A percentile compares a stretch with the other conserved stretches of the same genome.
phyloP scores from a whole-genome alignment of 148 eudicot species.

The Chenopodium quinoa region DNA sequence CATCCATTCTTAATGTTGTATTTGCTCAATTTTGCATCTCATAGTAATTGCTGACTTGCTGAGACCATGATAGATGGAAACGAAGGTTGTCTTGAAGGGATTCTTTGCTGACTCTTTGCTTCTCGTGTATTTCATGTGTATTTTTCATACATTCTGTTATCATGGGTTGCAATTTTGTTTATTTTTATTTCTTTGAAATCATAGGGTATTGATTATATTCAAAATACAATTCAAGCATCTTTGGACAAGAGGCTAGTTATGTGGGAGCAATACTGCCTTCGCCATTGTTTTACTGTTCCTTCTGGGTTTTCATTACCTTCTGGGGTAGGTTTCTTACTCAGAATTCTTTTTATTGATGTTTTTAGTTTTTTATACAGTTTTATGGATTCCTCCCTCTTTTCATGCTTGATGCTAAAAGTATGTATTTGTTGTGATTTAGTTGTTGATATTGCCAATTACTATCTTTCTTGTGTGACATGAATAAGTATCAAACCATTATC shows the following conservation, averaged over 20 bases:
- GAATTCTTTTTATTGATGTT: neutral
- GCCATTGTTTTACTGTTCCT: constrained; percentile 63
- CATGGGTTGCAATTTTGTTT: neutral
- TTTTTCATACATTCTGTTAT: neutral
- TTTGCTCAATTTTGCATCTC: neutral
- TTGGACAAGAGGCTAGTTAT: constrained; percentile 51
- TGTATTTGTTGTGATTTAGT: neutral
- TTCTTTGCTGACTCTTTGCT: neutral
- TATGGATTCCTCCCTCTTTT: neutral
- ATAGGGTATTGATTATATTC: constrained; percentile 56
- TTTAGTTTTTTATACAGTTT: neutral
- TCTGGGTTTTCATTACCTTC: constrained; percentile 59
- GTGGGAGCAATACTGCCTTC: constrained; percentile 81
- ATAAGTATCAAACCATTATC: neutral
- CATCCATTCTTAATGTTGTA: neutral
- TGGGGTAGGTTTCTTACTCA: constrained; percentile 36
- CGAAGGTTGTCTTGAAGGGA: neutral
- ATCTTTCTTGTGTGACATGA: neutral
- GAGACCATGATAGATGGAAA: neutral
- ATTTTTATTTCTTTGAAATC: neutral
- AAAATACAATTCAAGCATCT: constrained; percentile 40
- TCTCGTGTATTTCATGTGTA: neutral
- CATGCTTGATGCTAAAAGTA: neutral
- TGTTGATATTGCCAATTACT: neutral
- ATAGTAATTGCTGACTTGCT: neutral